phyloP scores from a whole-genome alignment of 2,329 filamentous ascomycete genomes.

The Pseudocercospora musae region DNA sequence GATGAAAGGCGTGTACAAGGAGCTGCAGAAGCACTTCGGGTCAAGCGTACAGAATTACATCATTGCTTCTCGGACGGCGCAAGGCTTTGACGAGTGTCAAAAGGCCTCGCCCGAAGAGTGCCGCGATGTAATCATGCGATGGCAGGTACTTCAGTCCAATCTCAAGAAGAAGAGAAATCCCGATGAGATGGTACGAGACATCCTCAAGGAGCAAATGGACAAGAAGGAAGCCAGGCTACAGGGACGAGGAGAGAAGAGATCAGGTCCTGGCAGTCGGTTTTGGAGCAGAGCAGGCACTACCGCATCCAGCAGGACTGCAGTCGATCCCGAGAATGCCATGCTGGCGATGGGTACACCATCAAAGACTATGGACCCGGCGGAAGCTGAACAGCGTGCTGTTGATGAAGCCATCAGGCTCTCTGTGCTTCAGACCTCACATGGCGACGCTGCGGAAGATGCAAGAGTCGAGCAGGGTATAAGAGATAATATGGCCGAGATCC shows the following conservation, averaged over 20 bases:
- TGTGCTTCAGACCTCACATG: conserved; percentile 66
- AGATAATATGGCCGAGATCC: conserved; percentile 63
- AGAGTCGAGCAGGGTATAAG: conserved; percentile 71
- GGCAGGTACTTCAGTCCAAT: conserved; percentile 60
- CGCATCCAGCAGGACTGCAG: conserved; percentile 6
- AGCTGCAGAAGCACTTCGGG: conserved; percentile 66
- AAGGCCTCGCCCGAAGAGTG: conserved; percentile 57
- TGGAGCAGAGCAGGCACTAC: conserved; percentile 7
- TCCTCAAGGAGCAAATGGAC: conserved; percentile 38
- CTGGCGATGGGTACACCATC: conserved; percentile 16
- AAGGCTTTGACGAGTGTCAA: conserved; percentile 67
- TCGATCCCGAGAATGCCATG: conserved; percentile 15
- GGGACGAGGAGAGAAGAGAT: conserved; percentile 13
- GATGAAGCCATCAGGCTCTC: conserved; percentile 69
- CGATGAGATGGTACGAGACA: conserved; percentile 51
- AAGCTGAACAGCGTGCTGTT: conserved; percentile 57
- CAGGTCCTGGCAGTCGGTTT: conserved; percentile 6
- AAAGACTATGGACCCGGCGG: conserved; percentile 21
- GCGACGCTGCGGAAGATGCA: conserved; percentile 66
- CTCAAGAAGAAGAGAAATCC: conserved; percentile 56
- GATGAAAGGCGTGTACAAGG: conserved; percentile 73
- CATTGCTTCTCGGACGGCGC: conserved; percentile 69
- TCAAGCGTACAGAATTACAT: conserved; percentile 75
- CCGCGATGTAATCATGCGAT: conserved; percentile 61
- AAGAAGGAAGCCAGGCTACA: conserved; percentile 27